Percentiles rank a stretch among this genome's conserved stretches.
Evolutionary conservation across 768 basidiomycete genomes (phyloP).

Genomic region (Suillus plorans): DNA sequence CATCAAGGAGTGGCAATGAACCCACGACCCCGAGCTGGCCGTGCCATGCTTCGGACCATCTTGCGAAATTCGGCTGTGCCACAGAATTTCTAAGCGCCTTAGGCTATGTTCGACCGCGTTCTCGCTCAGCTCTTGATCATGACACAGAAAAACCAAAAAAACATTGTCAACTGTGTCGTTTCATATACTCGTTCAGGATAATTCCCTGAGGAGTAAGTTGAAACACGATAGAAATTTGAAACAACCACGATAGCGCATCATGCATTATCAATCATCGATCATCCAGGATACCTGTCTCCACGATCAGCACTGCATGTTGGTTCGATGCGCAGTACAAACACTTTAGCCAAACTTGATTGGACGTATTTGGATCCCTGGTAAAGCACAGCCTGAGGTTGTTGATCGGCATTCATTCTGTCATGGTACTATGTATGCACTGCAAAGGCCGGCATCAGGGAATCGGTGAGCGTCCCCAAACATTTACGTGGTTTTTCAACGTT

Average conservation of each 20-base stretch:
- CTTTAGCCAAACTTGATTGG: slow-evolving; percentile 4
- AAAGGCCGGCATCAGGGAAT: not conserved
- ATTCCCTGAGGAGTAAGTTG: not conserved
- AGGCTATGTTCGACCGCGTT: not conserved
- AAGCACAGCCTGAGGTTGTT: not conserved
- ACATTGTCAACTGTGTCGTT: not conserved
- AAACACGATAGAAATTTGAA: not conserved
- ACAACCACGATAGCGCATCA: not conserved
- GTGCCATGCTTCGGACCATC: not conserved
- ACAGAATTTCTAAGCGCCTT: not conserved
- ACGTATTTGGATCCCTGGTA: not conserved
- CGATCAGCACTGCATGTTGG: not conserved
- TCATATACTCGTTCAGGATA: not conserved
- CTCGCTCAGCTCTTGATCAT: not conserved
- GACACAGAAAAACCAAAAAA: not conserved
- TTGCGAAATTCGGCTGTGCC: not conserved
- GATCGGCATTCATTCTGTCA: not conserved
- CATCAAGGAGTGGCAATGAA: not conserved
- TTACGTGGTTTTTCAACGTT: no score
- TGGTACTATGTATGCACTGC: not conserved
- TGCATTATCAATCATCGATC: not conserved
- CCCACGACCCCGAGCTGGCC: not conserved
- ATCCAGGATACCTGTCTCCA: not conserved
- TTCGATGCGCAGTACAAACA: not conserved
- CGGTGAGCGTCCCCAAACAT: no score